Evolutionary conservation across 2,329 filamentous ascomycete genomes (phyloP), one percentile per base, ranked within the genome.

Genomic region (Rhinocladiella mackenziei): DNA sequence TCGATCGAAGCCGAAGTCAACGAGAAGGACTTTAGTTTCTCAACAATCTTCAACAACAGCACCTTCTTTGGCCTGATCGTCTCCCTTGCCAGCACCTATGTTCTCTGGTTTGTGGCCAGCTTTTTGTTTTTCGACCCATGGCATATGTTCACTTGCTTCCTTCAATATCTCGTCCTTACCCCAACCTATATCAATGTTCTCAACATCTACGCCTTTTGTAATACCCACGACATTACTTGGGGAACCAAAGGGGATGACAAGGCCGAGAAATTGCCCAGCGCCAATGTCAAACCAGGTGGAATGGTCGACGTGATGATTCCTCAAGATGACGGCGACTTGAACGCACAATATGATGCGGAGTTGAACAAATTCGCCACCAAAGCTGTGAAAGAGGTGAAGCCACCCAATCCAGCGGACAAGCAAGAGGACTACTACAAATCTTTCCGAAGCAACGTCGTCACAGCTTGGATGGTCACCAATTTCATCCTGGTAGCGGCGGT

Each of bases 341-440:
- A 98, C 66, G 86, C 87, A 0, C 89, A 95, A 63, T 98, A 98
- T 66, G 88, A 96, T 61, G 74, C 82, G 28, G 92, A 98, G 61
- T 69, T 96, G 38, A 68, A 74, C 2, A 76, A 81, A 10, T 94
- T 97, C 62, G 69, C 75, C 32, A 70, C 72, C 18, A 97, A 96
- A 66, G 80, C 80, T 33, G 81, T 83, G 19, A 80, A 83, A 52
- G 82, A 88, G 51, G 75, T 80, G 25, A 61, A 62, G 13, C 45
- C 51, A 1, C 54, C 68, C 2, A 71, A 71, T n/a, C 66, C 76
- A 8, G 62, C 70, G 31, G 89, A 96, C 62, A 87, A 85, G 61
- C 91, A 98, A 65, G 88, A 96, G 72, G 92, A 98, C 65, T 98
- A 97, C 69, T 98, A 98, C 76, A 89, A 89, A 59, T 92, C 89